These are phyloP conservation scores for Psilocybe cubensis DNA, from an alignment of 768 basidiomycete genomes.

Conservation along the genomic window DNA sequence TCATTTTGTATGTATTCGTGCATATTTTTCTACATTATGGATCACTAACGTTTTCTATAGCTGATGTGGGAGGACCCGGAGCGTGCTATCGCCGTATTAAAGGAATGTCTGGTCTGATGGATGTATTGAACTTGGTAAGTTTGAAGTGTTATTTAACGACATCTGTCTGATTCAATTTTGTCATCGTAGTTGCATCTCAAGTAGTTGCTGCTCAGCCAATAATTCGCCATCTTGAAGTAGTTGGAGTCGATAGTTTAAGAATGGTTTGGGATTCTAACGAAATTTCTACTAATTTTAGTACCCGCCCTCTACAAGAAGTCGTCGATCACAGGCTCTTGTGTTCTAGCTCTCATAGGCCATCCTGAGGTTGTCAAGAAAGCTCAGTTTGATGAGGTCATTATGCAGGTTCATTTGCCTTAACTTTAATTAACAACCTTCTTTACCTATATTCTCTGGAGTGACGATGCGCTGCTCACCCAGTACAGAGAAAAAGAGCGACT, in stretches of 20 bases:
- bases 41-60: not conserved
- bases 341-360: conserved; percentile 35
- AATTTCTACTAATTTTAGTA: not conserved
- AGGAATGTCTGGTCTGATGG: not conserved
- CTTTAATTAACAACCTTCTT: conserved; percentile 26
- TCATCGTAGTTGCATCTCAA: too few species aligned
- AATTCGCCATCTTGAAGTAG: conserved; percentile 20
- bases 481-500: too few species aligned
- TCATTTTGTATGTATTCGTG: not conserved
- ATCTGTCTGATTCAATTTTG: too few species aligned
- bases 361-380: conserved; percentile 36
- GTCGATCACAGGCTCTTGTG: conserved; percentile 29
- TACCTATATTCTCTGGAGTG: too few species aligned
- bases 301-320: conserved; percentile 22
- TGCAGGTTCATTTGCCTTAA: conserved; percentile 34
- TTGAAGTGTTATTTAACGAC: too few species aligned
- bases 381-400: conserved; percentile 35
- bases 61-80: conserved; percentile 12
- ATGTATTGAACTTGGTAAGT: too few species aligned
- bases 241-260: conserved; percentile 24
- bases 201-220: not conserved
- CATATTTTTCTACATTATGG: not conserved
- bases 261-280: not conserved
- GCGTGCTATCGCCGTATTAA: not conserved
- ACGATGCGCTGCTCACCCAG: too few species aligned